Evolutionary conservation across 768 basidiomycete species (phyloP), one percentile per base, ranked within the genome.

Genomic region (Astraeus odoratus): DNA sequence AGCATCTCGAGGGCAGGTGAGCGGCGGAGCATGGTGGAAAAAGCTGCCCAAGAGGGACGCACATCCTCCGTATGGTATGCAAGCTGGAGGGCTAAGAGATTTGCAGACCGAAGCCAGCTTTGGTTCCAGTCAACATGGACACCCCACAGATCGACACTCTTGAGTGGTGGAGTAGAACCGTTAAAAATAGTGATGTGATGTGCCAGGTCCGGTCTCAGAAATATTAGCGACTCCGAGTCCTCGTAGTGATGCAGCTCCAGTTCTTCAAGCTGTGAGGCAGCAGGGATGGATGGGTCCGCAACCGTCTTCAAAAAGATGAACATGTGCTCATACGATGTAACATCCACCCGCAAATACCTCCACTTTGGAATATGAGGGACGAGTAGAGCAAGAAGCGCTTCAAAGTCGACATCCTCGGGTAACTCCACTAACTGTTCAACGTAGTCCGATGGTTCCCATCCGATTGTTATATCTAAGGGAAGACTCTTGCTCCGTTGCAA

Each of bases 51-150:
- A 3, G 73, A 69, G 2, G 83, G 86, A 10, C 83, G 76, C 12
- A 80, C 81, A 54, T 83, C 77, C 23, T 72, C 67, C 8, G 72
- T 60, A 52, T 84, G 83, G 63, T 74, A 85, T 0, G 78, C 74
- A 33, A 87, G 65, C 52, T 82, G 75, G 18, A 87, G 57, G 13
- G 75, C 70, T 19, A 52, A 56, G 23, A 87, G 63, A 7, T 49
- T 53, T 2, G 58, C 56, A 3, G 56, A 51, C 5, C 46, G 24
- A 23, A 63, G 49, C 18, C 69, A 57, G 13, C 71, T 66, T 26
- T 68, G 64, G 24, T 71, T 66, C 86, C 86, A 88, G 46, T 80
- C 72, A 26, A 87, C 59, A 49, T 84, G 84, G 4, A 86, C 79
- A 30, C 83, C 84, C 78, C 80, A 84, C 22, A 88, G 66, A 8